These are phyloP conservation scores for Xylaria polymorpha DNA, from an alignment of 2,329 filamentous ascomycete genomes.

Conservation along the genomic window DNA sequence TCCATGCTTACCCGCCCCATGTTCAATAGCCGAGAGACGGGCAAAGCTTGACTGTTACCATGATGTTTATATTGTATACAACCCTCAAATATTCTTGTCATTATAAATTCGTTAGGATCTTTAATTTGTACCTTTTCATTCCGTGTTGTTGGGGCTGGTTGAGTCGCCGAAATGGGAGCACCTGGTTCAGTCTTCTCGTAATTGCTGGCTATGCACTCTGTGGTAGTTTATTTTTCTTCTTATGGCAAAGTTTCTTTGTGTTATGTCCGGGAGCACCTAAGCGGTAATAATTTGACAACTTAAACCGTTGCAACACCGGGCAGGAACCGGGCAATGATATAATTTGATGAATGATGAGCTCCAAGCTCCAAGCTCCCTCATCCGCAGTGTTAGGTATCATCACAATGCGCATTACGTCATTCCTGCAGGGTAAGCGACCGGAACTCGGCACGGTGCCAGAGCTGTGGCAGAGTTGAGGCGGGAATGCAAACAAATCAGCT, in stretches of 20 bases:
- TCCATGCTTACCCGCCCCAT: not conserved
- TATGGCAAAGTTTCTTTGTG: not conserved
- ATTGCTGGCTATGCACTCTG: no score
- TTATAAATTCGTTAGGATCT: not conserved
- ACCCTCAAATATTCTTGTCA: not conserved
- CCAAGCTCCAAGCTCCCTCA: not conserved
- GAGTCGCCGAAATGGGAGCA: no score
- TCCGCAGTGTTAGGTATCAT: not conserved
- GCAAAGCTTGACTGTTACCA: conserved; percentile 7
- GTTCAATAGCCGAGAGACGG: conserved; percentile 14
- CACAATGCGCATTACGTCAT: conserved; percentile 22
- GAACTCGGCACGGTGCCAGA: conserved; percentile 22
- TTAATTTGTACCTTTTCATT: not conserved
- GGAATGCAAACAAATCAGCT: conserved; percentile 3
- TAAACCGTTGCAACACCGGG: not conserved
- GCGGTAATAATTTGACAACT: not conserved
- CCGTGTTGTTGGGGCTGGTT: no score
- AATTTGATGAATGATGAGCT: not conserved
- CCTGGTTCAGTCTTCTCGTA: no score
- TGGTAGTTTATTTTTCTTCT: not conserved
- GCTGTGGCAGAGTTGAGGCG: conserved; percentile 3
- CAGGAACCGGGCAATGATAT: not conserved
- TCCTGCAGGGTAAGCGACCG: conserved; percentile 1
- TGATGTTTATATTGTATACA: not conserved
- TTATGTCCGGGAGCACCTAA: not conserved